Base-by-base conservation (phyloP, 1,284 basidiomycete species). In the Ganoderma leucocontextum region DNA sequence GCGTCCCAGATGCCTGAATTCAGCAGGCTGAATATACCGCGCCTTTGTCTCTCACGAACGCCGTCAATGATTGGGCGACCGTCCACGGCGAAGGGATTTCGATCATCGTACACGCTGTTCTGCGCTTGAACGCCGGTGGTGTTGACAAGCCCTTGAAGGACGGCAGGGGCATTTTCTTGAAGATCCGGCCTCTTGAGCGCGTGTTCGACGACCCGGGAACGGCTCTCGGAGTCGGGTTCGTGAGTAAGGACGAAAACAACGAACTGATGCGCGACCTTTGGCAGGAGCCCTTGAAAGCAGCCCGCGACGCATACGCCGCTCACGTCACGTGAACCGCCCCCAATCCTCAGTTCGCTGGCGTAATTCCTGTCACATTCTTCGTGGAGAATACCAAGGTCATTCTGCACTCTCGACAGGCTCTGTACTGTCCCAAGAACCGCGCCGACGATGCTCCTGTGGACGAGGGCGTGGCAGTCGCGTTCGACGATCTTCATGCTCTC, bases 21-120 rank as follows among this genome's bases (percentile, higher is more conserved):
- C 33, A 62, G 64, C 42, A 38, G n/a, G 42, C 33, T 1, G 64
- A 47, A 12, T 49, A 60, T 35, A 13, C 25, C 47, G 44, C 64
- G 12, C 47, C 64, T 4, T 22, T 60, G 47, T n/a, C 64, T 25
- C 57, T 65, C 57, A 36, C 36, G 9, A 49, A 60, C 47, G 57
- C 64, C 35, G 35, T 65, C 36, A 65, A 49, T 29, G 36, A 39
- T 4, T 65, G 63, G 63, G 57, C 36, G 25, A 58, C 38, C 33
- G 35, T 47, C 25, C 55, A 58, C 41, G 41, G 33, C n/a, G 41
- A 59, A 22, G 41, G 42, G 13, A 49, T 64, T 57, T 60, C 58
- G 22, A 60, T 22, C 13, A n/a, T 62, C 61, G 33, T 62, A 4
- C 61, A 47, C 25, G 15, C 39, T 0, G 1, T 42, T 22, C 39